These are phyloP conservation scores for Tinospora cordifolia DNA, from an alignment of 164 flowering plant species.

Conservation along the genomic window DNA sequence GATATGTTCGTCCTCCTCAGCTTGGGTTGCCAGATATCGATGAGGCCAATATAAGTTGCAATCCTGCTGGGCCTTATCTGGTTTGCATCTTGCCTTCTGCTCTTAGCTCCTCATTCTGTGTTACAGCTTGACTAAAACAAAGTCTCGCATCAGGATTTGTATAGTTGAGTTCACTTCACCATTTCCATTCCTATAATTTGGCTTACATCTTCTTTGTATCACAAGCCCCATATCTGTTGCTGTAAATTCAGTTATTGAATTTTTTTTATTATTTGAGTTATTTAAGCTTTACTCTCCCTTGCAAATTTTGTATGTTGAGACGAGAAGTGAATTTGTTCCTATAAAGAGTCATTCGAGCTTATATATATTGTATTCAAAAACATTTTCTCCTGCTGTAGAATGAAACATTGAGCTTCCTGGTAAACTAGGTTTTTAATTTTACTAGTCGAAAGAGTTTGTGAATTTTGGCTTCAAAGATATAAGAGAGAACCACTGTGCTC, in stretches of 20 bases:
- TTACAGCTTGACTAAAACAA: constrained; percentile 39
- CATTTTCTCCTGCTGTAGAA: too few relatives aligned
- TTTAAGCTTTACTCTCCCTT: neutral
- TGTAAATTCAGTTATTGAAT: constrained; percentile 9
- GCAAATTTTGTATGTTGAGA: neutral
- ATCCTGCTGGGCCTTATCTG: constrained; percentile 84
- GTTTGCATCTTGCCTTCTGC: constrained; percentile 87
- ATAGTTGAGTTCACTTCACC: constrained; percentile 1
- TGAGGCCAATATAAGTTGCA: constrained; percentile 75
- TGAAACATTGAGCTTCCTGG: too few relatives aligned
- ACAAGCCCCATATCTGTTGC: neutral
- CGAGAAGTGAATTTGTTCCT: neutral
- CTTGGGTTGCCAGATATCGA: constrained; percentile 61
- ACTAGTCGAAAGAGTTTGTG: too few relatives aligned
- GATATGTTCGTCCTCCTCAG: constrained; percentile 92
- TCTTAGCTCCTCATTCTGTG: constrained; percentile 88
- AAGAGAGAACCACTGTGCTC: too few relatives aligned
- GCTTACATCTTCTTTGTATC: neutral
- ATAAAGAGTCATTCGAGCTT: neutral
- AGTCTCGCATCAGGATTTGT: neutral
- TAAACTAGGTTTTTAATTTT: too few relatives aligned
- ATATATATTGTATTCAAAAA: too few relatives aligned
- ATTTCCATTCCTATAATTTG: neutral
- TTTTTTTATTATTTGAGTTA: constrained; percentile 1
- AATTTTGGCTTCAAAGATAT: too few relatives aligned